Evolutionary conservation across 352 stramenopile genomes (phyloP).

Genomic region (Albugo candida): DNA sequence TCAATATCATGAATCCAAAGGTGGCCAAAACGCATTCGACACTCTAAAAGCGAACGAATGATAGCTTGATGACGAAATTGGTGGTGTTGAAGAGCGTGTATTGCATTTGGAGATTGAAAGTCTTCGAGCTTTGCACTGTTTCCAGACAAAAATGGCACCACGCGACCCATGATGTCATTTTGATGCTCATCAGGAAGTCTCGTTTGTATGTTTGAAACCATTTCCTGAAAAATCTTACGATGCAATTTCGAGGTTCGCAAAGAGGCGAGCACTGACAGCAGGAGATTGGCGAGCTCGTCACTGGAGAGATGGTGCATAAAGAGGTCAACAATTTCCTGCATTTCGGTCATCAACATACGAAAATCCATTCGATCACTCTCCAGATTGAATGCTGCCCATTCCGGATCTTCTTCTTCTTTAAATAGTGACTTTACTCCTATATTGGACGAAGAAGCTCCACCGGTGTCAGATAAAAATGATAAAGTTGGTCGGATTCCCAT

Average conservation of each 20-base stretch:
- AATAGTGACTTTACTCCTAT: not conserved
- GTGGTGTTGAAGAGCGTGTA: slow-evolving; percentile 47
- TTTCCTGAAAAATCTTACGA: slow-evolving; percentile 77
- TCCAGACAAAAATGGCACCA: slow-evolving; percentile 66
- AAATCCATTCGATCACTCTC: slow-evolving; percentile 79
- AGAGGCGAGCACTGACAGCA: slow-evolving; percentile 64
- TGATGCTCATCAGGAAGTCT: slow-evolving; percentile 46
- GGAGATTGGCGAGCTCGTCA: slow-evolving; percentile 69
- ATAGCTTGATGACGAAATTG: slow-evolving; percentile 66
- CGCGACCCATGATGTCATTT: slow-evolving; percentile 27
- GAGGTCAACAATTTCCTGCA: slow-evolving; percentile 31
- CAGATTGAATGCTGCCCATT: slow-evolving; percentile 73
- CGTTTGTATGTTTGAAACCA: slow-evolving; percentile 73
- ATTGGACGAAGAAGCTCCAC: not conserved
- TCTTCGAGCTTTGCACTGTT: slow-evolving; percentile 53
- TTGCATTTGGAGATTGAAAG: slow-evolving; percentile 44
- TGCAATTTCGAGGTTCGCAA: slow-evolving; percentile 73
- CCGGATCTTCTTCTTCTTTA: slow-evolving; percentile 33
- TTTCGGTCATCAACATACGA: slow-evolving; percentile 48
- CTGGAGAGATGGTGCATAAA: slow-evolving; percentile 43
- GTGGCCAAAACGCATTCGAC: slow-evolving; percentile 65
- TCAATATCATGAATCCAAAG: slow-evolving; percentile 73
- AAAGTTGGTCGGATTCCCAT: slow-evolving; percentile 27
- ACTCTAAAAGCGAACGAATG: slow-evolving; percentile 52
- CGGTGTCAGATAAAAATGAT: slow-evolving; percentile 9